A percentile compares a stretch with the other conserved stretches of the same genome.
Evolutionary conservation across 2,329 filamentous ascomycete species (phyloP).

Genomic region (Ophiocordyceps camponoti-saundersi): DNA sequence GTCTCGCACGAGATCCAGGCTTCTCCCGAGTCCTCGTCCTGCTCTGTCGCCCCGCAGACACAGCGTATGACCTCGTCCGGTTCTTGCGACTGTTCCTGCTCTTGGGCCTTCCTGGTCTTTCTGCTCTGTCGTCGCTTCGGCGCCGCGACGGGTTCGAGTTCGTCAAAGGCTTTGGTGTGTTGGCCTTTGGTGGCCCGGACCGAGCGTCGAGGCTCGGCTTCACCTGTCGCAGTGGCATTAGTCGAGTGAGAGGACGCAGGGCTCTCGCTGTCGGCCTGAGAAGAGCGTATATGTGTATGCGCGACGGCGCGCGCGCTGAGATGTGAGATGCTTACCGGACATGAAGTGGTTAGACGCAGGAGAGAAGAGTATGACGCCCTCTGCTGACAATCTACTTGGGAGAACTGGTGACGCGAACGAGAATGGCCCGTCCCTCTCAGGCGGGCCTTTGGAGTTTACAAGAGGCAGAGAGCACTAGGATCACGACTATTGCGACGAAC

Average conservation of each 20-base stretch:
- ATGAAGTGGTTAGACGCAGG: conserved; percentile 6
- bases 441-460: conserved; percentile 14
- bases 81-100: conserved; percentile 39
- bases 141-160: conserved; percentile 41
- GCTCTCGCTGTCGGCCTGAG: neutral
- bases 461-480: conserved; percentile 13
- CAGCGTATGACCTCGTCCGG: conserved; percentile 70
- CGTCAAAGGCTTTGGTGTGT: conserved; percentile 74
- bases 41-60: conserved; percentile 75
- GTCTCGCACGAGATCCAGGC: conserved; percentile 93
- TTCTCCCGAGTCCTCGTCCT: conserved; percentile 71
- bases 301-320: neutral
- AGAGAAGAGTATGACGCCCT: conserved; percentile 8
- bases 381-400: conserved; percentile 8
- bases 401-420: conserved; percentile 6
- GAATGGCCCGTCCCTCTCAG: conserved; percentile 8
- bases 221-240: conserved; percentile 15
- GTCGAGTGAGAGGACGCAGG: conserved; percentile 2
- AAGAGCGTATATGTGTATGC: no score
- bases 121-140: conserved; percentile 35
- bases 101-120: conserved; percentile 41
- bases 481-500: conserved; percentile 15
- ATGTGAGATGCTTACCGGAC: conserved; percentile 16
- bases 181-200: conserved; percentile 94
- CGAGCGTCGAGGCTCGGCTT: conserved; percentile 73